phyloP scores from a whole-genome alignment of 495 filamentous ascomycete species.

The Podospora appendiculata region DNA sequence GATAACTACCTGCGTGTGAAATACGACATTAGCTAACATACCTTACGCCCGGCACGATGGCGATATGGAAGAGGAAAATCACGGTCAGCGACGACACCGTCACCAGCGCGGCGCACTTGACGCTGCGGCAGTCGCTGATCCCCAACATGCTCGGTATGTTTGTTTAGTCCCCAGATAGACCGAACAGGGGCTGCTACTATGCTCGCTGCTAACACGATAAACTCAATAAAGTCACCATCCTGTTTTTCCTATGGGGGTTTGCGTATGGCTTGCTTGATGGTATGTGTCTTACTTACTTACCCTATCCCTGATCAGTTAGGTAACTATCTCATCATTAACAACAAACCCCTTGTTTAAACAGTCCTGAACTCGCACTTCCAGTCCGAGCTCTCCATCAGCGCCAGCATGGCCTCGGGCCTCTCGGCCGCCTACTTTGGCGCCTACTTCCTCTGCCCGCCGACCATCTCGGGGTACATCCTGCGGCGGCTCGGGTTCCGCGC shows the following conservation, averaged over 20 bases:
- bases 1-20: too few relatives aligned
- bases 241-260: slow-evolving; percentile 85
- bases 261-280: slow-evolving; percentile 66
- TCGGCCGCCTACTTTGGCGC: slow-evolving; percentile 37
- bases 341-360: too few relatives aligned
- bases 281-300: background rate
- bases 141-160: slow-evolving; percentile 32
- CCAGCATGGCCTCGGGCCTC: slow-evolving; percentile 25
- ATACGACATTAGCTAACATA: too few relatives aligned
- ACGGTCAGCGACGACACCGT: slow-evolving; percentile 31
- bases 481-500: slow-evolving; percentile 51
- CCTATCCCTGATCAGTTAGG: too few relatives aligned
- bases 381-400: slow-evolving; percentile 23
- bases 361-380: slow-evolving; percentile 33
- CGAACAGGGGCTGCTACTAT: too few relatives aligned
- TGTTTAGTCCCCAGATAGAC: background rate
- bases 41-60: too few relatives aligned
- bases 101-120: slow-evolving; percentile 43
- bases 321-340: slow-evolving; percentile 2
- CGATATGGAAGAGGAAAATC: slow-evolving; percentile 11
- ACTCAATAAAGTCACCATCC: slow-evolving; percentile 51
- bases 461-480: slow-evolving; percentile 51
- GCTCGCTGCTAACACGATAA: slow-evolving; percentile 13
- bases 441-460: slow-evolving; percentile 48
- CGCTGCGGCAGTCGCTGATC: slow-evolving; percentile 45